These are phyloP conservation scores for Xanthoparmelia taractica DNA, from an alignment of 495 filamentous ascomycete species.

Conservation along the genomic window DNA sequence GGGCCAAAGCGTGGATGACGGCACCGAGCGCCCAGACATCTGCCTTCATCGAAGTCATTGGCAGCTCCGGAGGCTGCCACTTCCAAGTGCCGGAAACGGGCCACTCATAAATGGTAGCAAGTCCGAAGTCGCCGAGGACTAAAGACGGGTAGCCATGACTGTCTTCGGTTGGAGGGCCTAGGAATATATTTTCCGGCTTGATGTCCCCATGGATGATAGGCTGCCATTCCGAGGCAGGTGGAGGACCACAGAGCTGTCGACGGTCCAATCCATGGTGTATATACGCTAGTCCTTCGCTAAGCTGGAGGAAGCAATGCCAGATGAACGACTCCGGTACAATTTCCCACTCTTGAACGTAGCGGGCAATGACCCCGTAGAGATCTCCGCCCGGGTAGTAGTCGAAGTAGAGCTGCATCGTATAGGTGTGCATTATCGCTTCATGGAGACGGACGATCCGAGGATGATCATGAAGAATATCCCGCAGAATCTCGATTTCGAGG, in stretches of 20 bases:
- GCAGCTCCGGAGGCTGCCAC: conserved; percentile 17
- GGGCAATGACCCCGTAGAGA: neutral
- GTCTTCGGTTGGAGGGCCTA: conserved; percentile 6
- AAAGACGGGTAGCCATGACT: conserved; percentile 14
- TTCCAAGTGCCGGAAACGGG: neutral
- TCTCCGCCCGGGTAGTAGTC: conserved; percentile 21
- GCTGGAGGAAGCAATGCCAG: conserved; percentile 19
- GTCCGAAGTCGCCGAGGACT: conserved; percentile 19
- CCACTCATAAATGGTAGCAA: neutral
- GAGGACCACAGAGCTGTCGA: neutral
- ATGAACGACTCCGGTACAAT: conserved; percentile 16
- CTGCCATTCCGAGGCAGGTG: conserved; percentile 2
- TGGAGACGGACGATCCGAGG: conserved; percentile 16
- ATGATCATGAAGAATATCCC: conserved; percentile 12
- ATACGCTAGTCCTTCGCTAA: conserved; percentile 17
- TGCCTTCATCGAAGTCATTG: conserved; percentile 1
- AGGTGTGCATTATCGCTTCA: neutral
- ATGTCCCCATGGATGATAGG: conserved; percentile 20
- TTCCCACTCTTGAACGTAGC: neutral
- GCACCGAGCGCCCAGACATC: conserved; percentile 20
- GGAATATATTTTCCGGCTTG: conserved; percentile 20
- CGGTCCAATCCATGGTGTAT: conserved; percentile 19
- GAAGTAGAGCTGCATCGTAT: conserved; percentile 17
- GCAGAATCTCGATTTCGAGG: conserved; percentile 14
- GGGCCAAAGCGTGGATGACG: conserved; percentile 14